Percentiles rank a stretch among this genome's conserved stretches.
phyloP scores from a whole-genome alignment of 2,329 filamentous ascomycete species.

The Microcyclosporella mali region DNA sequence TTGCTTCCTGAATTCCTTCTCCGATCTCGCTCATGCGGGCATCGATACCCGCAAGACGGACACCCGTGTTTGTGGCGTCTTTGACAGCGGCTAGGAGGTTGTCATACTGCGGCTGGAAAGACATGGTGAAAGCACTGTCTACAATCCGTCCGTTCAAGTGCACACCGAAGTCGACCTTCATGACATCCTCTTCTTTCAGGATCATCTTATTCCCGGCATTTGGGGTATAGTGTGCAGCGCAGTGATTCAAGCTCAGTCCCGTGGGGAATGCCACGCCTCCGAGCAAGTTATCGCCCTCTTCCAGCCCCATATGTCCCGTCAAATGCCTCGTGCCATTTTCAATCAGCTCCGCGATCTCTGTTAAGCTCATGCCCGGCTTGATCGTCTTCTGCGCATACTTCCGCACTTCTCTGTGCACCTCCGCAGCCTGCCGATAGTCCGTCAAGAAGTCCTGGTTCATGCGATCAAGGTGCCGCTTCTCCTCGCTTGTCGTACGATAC shows the following conservation, averaged over 20 bases:
- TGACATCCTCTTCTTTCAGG: constrained; percentile 66
- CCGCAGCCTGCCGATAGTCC: constrained; percentile 52
- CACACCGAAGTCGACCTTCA: constrained; percentile 79
- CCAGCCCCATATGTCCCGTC: constrained; percentile 46
- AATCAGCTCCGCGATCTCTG: constrained; percentile 47
- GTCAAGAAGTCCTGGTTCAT: constrained; percentile 45
- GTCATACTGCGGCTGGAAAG: constrained; percentile 69
- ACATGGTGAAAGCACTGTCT: constrained; percentile 73
- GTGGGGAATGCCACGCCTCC: constrained; percentile 53
- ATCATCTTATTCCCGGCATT: constrained; percentile 60
- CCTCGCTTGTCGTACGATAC: constrained; percentile 43
- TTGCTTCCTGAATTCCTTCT: constrained; percentile 54
- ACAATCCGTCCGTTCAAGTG: constrained; percentile 76
- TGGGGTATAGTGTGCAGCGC: constrained; percentile 52
- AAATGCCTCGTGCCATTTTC: constrained; percentile 50
- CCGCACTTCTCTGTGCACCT: constrained; percentile 52
- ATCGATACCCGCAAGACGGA: constrained; percentile 51
- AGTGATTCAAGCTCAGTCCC: constrained; percentile 49
- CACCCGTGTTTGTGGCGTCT: constrained; percentile 62
- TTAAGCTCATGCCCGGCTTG: constrained; percentile 47
- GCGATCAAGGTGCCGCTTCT: constrained; percentile 40
- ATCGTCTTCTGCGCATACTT: constrained; percentile 45
- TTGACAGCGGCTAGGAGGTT: constrained; percentile 66
- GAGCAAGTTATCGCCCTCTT: constrained; percentile 45
- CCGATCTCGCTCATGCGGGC: constrained; percentile 51